phyloP scores from a whole-genome alignment of 1,139 yeast species.

The Pichia sp. region DNA sequence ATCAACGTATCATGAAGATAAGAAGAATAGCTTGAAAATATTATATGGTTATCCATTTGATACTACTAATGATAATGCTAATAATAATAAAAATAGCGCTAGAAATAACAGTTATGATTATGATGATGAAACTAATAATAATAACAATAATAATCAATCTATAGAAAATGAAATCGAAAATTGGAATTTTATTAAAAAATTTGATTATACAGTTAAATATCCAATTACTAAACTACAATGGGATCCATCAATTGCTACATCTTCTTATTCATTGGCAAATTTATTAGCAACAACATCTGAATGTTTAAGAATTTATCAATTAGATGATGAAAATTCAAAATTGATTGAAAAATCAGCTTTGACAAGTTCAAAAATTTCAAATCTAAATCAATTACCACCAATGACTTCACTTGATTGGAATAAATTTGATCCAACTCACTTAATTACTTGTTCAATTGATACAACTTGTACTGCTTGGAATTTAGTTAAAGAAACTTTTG shows the following conservation, averaged over 20 bases:
- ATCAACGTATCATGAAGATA: constrained; percentile 67
- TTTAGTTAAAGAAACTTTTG: constrained; percentile 51
- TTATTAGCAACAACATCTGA: constrained; percentile 67
- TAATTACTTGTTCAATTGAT: constrained; percentile 85
- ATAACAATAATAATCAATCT: neutral
- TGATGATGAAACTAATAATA: constrained; percentile 1
- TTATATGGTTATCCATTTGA: too few species aligned
- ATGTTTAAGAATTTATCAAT: constrained; percentile 60
- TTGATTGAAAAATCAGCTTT: constrained; percentile 36
- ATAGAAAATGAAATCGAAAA: neutral
- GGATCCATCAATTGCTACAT: constrained; percentile 51
- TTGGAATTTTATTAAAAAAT: constrained; percentile 36
- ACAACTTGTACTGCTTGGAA: constrained; percentile 99
- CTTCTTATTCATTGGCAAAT: too few species aligned
- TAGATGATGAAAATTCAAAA: constrained; percentile 23
- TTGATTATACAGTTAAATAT: constrained; percentile 53
- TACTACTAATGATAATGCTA: constrained; percentile 10
- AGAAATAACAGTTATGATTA: neutral
- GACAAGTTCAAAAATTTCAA: constrained; percentile 34
- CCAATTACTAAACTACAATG: constrained; percentile 69
- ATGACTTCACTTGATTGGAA: constrained; percentile 96
- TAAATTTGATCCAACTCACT: constrained; percentile 55
- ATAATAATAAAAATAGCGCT: neutral
- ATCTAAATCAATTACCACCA: constrained; percentile 60
- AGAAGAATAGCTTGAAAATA: constrained; percentile 48